These are phyloP conservation scores for Candida boleticola DNA, from an alignment of 805 yeast genomes.

Conservation along the genomic window DNA sequence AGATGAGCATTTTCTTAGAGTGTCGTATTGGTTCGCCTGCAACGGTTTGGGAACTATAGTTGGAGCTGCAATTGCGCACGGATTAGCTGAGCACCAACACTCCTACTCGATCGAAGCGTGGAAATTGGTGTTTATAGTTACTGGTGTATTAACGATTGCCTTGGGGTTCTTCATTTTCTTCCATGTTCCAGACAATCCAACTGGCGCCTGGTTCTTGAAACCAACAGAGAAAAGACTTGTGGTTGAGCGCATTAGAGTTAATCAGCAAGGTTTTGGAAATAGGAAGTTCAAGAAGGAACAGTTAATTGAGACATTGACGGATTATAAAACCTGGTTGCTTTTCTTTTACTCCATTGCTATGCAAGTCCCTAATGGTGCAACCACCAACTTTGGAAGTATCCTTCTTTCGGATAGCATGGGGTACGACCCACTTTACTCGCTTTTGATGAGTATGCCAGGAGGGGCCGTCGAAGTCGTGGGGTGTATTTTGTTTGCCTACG, in stretches of 20 bases:
- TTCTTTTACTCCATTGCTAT: slow-evolving; percentile 31
- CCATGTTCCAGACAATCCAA: slow-evolving; percentile 30
- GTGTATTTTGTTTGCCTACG: slow-evolving; percentile 16
- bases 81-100: slow-evolving; percentile 10
- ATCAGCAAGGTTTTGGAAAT: slow-evolving; percentile 60
- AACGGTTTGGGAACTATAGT: slow-evolving; percentile 33
- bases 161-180: slow-evolving; percentile 26
- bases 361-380: slow-evolving; percentile 37
- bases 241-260: slow-evolving; percentile 51
- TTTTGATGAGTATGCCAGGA: slow-evolving; percentile 37
- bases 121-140: slow-evolving; percentile 42
- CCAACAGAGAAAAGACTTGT: slow-evolving; percentile 35
- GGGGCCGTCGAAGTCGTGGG: slow-evolving; percentile 36
- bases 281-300: slow-evolving; percentile 54
- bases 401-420: slow-evolving; percentile 16
- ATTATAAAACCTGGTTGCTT: slow-evolving; percentile 48
- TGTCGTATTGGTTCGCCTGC: slow-evolving; percentile 35
- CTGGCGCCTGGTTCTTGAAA: slow-evolving; percentile 42
- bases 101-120: slow-evolving; percentile 24
- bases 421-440: slow-evolving; percentile 16
- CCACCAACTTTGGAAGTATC: slow-evolving; percentile 34
- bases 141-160: slow-evolving; percentile 38
- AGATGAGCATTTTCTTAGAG: slow-evolving; percentile 34
- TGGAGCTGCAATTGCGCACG: slow-evolving; percentile 22
- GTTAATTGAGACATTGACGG: slow-evolving; percentile 49